phyloP scores from a whole-genome alignment of 768 basidiomycete species.

The Rhizopogon salebrosus region DNA sequence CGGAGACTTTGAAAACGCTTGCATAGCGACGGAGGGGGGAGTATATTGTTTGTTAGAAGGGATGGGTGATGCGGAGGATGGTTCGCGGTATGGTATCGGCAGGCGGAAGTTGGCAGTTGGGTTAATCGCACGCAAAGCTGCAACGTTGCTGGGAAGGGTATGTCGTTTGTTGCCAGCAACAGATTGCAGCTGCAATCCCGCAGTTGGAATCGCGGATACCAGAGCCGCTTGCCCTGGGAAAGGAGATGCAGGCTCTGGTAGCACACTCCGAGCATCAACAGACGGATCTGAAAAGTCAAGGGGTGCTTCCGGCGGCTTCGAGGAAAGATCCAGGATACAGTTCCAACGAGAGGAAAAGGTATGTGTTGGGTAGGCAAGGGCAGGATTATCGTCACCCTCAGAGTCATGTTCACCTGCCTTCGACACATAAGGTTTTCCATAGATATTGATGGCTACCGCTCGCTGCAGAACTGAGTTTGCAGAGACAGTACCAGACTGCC shows the following conservation, averaged over 20 bases:
- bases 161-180: conserved; percentile 58
- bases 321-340: conserved; percentile 75
- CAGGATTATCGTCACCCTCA: conserved; percentile 12
- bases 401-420: conserved; percentile 11
- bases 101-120: conserved; percentile 14
- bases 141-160: conserved; percentile 36
- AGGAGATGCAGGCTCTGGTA: conserved; percentile 77
- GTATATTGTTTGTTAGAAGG: conserved; percentile 16
- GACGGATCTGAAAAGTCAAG: conserved; percentile 10
- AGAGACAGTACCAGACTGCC: conserved; percentile 27
- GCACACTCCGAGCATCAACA: conserved; percentile 30
- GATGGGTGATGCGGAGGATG: conserved; percentile 10
- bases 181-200: conserved; percentile 27
- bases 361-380: conserved; percentile 53
- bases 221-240: conserved; percentile 47
- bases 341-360: conserved; percentile 88
- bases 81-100: conserved; percentile 24
- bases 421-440: conserved; percentile 61
- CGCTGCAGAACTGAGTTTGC: conserved; percentile 51
- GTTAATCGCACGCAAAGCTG: conserved; percentile 25
- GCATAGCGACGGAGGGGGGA: conserved; percentile 32
- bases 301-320: conserved; percentile 23
- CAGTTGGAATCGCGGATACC: conserved; percentile 13
- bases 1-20: conserved; percentile 23
- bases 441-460: conserved; percentile 74